Percentiles rank a stretch among this genome's conserved stretches.
Conservation (phyloP, 1,139 yeast species). For the Blastobotrys proliferans region DNA sequence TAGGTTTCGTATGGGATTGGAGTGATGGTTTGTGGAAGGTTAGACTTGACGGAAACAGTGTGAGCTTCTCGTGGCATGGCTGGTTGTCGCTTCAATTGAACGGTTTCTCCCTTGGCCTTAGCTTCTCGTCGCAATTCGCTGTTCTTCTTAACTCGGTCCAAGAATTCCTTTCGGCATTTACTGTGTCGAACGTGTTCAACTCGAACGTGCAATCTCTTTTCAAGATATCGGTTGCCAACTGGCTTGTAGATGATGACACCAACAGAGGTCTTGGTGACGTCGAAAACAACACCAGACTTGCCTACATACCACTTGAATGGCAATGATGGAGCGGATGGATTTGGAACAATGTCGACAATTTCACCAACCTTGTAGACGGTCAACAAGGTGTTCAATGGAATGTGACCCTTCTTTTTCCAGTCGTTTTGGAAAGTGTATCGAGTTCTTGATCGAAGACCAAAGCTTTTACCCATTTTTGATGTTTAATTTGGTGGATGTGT, state of each 20-base stretch:
- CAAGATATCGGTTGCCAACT: conserved; percentile 98
- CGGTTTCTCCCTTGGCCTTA: conserved; percentile 88
- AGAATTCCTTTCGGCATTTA: conserved; percentile 98
- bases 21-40: conserved; percentile 94
- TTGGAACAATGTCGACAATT: conserved; percentile 98
- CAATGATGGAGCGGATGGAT: conserved; percentile 99
- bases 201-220: conserved; percentile 98
- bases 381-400: conserved; percentile 94
- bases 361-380: conserved; percentile 98
- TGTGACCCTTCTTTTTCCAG: conserved; percentile 96
- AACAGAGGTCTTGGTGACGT: conserved; percentile 96
- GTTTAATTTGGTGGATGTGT: conserved; percentile 9
- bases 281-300: conserved; percentile 98
- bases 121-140: conserved; percentile 94
- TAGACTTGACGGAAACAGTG: conserved; percentile 68
- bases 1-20: conserved; percentile 99
- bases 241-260: conserved; percentile 98
- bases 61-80: conserved; percentile 94
- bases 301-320: conserved; percentile 99
- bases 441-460: conserved; percentile 99
- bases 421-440: conserved; percentile 99
- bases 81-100: conserved; percentile 96
- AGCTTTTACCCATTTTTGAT: conserved; percentile 81
- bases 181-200: conserved; percentile 99
- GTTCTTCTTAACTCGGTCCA: conserved; percentile 96